Base-by-base conservation (phyloP, 768 basidiomycete species). In the Russula sp. region DNA sequence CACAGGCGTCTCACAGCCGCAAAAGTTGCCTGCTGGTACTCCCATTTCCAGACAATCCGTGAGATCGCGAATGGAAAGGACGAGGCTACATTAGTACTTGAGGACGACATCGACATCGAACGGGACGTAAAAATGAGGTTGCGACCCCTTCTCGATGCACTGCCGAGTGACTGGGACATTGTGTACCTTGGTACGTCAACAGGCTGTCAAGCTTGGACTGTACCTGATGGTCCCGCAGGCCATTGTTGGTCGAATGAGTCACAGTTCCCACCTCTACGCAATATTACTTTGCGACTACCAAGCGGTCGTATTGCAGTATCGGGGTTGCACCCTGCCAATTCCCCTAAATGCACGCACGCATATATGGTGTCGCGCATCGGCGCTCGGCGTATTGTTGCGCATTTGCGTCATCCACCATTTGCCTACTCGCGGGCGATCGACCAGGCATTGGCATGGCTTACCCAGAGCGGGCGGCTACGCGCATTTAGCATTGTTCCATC, bases 51-150 rank as follows among this genome's bases (percentile, higher is more conserved):
- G 35, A 75, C 79, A 39, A 79, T 89, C 35, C 78, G 75, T 22
- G 72, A 63, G 3, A 75, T 86, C 38, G 69, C 75, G 13, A 35
- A 52, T 50, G 53, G 64, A n/a, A 25, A 29, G 32, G 66, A 74
- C 59, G 75, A 75, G 10, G 74, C 80, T 2, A 75, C 77, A 0
- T 59, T 90, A 9, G 76, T 90, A n/a, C 74, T 90, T 7, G 89
- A 90, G 71, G 90, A 90, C 68, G 90, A 91, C 64, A 74, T 91
- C 10, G 86, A 91, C 69, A 84, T 90, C 81, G 89, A 91, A 73
- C 75, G 71, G 35, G 81, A 89, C 65, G 79, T 87, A 13, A 65
- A 73, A 6, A 57, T 68, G 16, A 78, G 80, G 32, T 69, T 82
- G 47, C 60, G 65, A 47, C 59, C 38, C 7, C 46, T 86, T 42